Base-by-base conservation (phyloP, 305 asterid genomes). In the Euphrasia arctica region DNA sequence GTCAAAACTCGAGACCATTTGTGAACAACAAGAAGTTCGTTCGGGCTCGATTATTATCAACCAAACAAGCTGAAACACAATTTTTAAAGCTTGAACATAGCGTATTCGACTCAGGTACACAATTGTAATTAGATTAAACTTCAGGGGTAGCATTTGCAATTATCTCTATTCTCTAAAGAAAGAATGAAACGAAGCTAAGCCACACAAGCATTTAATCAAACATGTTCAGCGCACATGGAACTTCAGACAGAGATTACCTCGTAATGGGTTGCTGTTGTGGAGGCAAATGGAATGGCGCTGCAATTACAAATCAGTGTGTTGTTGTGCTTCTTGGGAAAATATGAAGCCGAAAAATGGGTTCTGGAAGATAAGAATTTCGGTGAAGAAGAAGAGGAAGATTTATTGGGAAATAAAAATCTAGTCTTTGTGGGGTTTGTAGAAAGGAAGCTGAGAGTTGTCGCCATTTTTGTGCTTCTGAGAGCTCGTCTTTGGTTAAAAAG, bases 211-310 rank as follows among this genome's bases (percentile, higher is more conserved):
- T 6, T 5, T 36, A 6, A 5, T 36, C 42, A 36, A 5, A 5
- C 42, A 36, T 36, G 42, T 36, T 36, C 41, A n/a, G n/a, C n/a
- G n/a, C n/a, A n/a, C n/a, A n/a, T n/a, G n/a, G n/a, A n/a, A n/a
- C n/a, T n/a, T n/a, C 2, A 10, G 8, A 9, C 5, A 45, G 4
- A 45, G 3, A n/a, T 45, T 77, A 85, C 97, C 97, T 90, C 96
- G 52, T 88, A 88, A 41, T 80, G 82, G 62, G 93, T 90, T 45
- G 91, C 78, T 25, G 39, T 64, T 0, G 91, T 60, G 69, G 95
- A 85, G 67, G 78, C 77, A 60, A 74, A 67, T 11, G 90, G 88
- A 62, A 58, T 66, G 77, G 72, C 66, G 76, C 80, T 69, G 65
- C 95, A 80, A 48, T 51, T 51, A 7, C 56, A 51, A 51, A 70